Conservation (phyloP, 2,329 filamentous ascomycete species). For the Xylariomycetidae sp. region DNA sequence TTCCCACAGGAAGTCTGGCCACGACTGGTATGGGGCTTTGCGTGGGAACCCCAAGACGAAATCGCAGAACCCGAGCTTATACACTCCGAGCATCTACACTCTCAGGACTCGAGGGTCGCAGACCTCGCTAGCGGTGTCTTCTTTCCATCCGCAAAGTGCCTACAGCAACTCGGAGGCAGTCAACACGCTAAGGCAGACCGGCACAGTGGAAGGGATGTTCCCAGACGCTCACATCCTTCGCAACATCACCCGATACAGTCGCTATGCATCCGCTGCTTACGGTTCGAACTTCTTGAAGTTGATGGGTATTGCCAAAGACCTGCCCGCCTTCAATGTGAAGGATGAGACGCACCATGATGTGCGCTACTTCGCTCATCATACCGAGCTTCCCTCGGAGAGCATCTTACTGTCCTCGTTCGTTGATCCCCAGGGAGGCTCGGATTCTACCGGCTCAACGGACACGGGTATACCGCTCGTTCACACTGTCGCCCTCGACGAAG, state of each 20-base stretch:
- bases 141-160: slow-evolving; percentile 41
- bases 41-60: no score
- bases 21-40: no score
- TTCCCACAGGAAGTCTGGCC: slow-evolving; percentile 10
- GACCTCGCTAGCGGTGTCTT: slow-evolving; percentile 45
- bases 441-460: slow-evolving; percentile 57
- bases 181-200: slow-evolving; percentile 42
- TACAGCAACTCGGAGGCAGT: slow-evolving; percentile 44
- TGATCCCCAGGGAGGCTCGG: slow-evolving; percentile 61
- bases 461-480: slow-evolving; percentile 66
- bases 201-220: slow-evolving; percentile 52
- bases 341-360: slow-evolving; percentile 54
- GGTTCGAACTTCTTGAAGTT: slow-evolving; percentile 58
- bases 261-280: slow-evolving; percentile 61
- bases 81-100: slow-evolving; percentile 54
- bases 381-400: slow-evolving; percentile 49
- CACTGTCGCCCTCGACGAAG: slow-evolving; percentile 66
- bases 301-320: slow-evolving; percentile 52
- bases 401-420: slow-evolving; percentile 65
- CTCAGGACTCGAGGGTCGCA: slow-evolving; percentile 51
- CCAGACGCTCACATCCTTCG: slow-evolving; percentile 53
- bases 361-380: slow-evolving; percentile 58
- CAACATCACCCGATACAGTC: slow-evolving; percentile 60
- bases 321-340: slow-evolving; percentile 34
- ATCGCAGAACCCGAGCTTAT: slow-evolving; percentile 25